These are phyloP conservation scores for Trichophyton benhamiae DNA, from an alignment of 2,329 filamentous ascomycete species.

Conservation along the genomic window DNA sequence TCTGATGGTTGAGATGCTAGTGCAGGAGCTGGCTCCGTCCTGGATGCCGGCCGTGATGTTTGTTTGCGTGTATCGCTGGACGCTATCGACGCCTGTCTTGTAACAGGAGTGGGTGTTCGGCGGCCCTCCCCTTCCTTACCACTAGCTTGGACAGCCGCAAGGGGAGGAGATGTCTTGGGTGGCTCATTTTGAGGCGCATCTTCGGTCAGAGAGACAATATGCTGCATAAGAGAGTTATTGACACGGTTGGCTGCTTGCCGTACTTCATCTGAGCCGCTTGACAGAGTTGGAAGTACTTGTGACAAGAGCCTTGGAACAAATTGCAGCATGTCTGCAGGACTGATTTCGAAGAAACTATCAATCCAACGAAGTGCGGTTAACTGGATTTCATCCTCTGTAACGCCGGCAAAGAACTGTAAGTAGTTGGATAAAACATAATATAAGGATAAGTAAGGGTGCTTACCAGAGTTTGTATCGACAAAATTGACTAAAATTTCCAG, in stretches of 20 bases:
- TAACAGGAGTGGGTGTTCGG: constrained; percentile 32
- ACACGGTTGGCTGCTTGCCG: constrained; percentile 78
- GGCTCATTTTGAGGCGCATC: constrained; percentile 40
- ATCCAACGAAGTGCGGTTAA: constrained; percentile 90
- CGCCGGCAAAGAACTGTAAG: constrained; percentile 11
- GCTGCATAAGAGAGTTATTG: constrained; percentile 82
- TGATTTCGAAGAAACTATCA: constrained; percentile 91
- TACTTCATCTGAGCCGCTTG: constrained; percentile 79
- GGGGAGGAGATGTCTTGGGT: constrained; percentile 25
- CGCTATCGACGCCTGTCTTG: constrained; percentile 19
- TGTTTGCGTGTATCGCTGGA: constrained; percentile 23
- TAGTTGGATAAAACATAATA: not conserved
- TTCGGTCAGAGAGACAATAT: constrained; percentile 81
- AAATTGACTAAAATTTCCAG: constrained; percentile 84
- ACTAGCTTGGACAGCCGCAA: constrained; percentile 32
- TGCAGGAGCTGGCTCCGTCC: constrained; percentile 29
- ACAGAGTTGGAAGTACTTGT: constrained; percentile 86
- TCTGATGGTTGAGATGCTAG: constrained; percentile 28
- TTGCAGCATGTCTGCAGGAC: constrained; percentile 85
- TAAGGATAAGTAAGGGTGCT: constrained; percentile 5
- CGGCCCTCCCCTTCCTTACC: constrained; percentile 21
- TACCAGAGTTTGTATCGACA: constrained; percentile 67
- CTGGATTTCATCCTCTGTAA: constrained; percentile 73
- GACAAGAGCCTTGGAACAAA: constrained; percentile 88
- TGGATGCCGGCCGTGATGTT: constrained; percentile 19